Base-by-base conservation (phyloP, 306 rosid species). In the Malus sylvestris region DNA sequence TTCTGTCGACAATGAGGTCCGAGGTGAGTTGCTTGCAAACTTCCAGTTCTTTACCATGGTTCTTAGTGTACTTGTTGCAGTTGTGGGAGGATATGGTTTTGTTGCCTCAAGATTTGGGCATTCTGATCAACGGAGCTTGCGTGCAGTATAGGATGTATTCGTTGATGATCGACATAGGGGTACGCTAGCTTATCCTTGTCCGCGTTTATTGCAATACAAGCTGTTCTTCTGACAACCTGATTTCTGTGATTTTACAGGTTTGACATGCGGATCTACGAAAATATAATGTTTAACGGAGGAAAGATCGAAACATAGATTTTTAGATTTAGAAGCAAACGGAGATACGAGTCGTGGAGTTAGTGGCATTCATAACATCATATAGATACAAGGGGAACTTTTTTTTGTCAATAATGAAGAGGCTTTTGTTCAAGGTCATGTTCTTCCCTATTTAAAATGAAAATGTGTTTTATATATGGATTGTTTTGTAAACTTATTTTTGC, bases 21-120 rank as follows among this genome's bases (percentile, higher is more conserved):
- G 96, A 33, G 98, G 96, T 3, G 93, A 92, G 85, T 83, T 92
- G 82, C 96, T 96, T 38, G 99, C 99, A 22, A 96, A 91, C 85
- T 88, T 96, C 85, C 99, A 96, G 92, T 85, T 96, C 68, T 96
- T 87, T 71, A 33, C 61, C 19, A 59, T 86, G 30, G 87, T 91
- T 16, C 78, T 96, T 16, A 81, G 82, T 30, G 89, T 92, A 51
- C 89, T 96, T 27, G 83, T 81, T 25, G 88, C 89, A 40, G 90
- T 92, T 22, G 83, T 89, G 35, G 88, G 65, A 12, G 87, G 88
- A 9, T 89, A 89, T 79, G 77, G 40, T 33, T 86, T 72, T 75
- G 89, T 91, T 30, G 93, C 87, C 58, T 82, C 91, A 71, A 92
- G 85, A 87, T 89, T 78, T 57, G 90, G 87, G 64, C 72, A 74